Evolutionary conservation across 1,284 basidiomycete genomes (phyloP).

Genomic region (Trichosporon ovoides): DNA sequence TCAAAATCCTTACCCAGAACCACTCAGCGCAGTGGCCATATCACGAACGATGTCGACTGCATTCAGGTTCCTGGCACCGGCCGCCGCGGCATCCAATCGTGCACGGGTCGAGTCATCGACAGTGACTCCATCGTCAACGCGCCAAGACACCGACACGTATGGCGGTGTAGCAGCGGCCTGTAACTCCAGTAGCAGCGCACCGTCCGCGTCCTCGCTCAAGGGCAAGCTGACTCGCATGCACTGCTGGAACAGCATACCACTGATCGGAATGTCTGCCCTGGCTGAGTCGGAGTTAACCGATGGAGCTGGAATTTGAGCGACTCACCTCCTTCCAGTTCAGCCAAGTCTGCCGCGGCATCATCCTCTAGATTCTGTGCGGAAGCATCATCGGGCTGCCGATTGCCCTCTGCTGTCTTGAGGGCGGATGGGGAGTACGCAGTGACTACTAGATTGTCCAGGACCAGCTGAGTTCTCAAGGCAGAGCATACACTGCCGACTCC

Average conservation of each 20-base stretch:
- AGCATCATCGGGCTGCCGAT: background rate
- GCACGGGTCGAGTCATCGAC: background rate
- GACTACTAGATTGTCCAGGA: conserved; percentile 31
- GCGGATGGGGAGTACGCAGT: conserved; percentile 6
- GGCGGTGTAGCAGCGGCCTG: background rate
- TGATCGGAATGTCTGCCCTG: conserved; percentile 13
- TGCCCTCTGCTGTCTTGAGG: background rate
- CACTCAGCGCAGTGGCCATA: conserved; percentile 88
- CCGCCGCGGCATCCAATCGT: background rate
- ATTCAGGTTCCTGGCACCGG: conserved; percentile 60
- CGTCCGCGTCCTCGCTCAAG: background rate
- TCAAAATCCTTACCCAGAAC: conserved; percentile 50
- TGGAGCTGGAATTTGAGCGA: background rate
- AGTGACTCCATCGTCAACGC: conserved; percentile 4
- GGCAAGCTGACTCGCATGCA: conserved; percentile 10
- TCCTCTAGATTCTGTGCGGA: conserved; percentile 5
- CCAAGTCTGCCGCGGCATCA: conserved; percentile 8
- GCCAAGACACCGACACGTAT: conserved; percentile 7
- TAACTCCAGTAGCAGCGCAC: conserved; percentile 10
- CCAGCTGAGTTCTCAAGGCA: conserved; percentile 27
- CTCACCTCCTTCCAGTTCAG: conserved; percentile 13
- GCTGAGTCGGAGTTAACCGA: conserved; percentile 1
- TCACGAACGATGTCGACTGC: conserved; percentile 81
- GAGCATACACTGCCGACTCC: conserved; percentile 18
- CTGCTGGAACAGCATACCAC: conserved; percentile 12